A percentile compares a stretch with the other conserved stretches of the same genome.
Evolutionary conservation across 2,329 filamentous ascomycete genomes (phyloP).

Genomic region (Phyllosticta citrichinensis): DNA sequence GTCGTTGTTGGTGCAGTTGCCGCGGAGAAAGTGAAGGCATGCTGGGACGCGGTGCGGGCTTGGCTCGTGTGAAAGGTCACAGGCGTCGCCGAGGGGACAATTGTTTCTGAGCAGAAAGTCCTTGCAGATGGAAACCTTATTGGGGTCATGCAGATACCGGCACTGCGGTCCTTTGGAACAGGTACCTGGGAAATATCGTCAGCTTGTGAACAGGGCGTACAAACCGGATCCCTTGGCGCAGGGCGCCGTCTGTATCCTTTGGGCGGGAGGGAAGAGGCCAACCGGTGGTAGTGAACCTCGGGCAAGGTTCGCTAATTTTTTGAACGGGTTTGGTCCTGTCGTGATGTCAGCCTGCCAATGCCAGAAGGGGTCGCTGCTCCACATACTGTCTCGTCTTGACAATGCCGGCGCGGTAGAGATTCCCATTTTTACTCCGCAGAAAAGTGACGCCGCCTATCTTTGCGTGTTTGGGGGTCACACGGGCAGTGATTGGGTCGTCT

Average conservation of each 20-base stretch:
- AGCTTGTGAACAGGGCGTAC: conserved; percentile 10
- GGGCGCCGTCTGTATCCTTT: conserved; percentile 1
- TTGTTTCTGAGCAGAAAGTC: conserved; percentile 69
- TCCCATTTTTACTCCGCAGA: conserved; percentile 77
- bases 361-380: background rate
- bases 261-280: conserved; percentile 20
- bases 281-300: conserved; percentile 46
- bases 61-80: conserved; percentile 83
- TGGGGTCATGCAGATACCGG: conserved; percentile 71
- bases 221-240: conserved; percentile 7
- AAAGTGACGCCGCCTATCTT: conserved; percentile 70
- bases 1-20: conserved; percentile 75
- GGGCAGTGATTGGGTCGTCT: conserved; percentile 50
- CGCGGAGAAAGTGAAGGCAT: conserved; percentile 82
- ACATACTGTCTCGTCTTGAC: conserved; percentile 68
- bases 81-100: conserved; percentile 67
- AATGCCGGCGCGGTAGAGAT: conserved; percentile 68
- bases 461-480: conserved; percentile 63
- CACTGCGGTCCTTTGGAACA: conserved; percentile 76
- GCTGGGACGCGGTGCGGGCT: conserved; percentile 74
- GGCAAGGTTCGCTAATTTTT: conserved; percentile 64
- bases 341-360: conserved; percentile 3
- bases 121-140: conserved; percentile 85
- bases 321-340: conserved; percentile 34
- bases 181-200: conserved; percentile 50